Percentiles rank a stretch among this genome's conserved stretches.
These are phyloP conservation scores for Ustilago crameri DNA, from an alignment of 1,284 basidiomycete species.

Conservation along the genomic window DNA sequence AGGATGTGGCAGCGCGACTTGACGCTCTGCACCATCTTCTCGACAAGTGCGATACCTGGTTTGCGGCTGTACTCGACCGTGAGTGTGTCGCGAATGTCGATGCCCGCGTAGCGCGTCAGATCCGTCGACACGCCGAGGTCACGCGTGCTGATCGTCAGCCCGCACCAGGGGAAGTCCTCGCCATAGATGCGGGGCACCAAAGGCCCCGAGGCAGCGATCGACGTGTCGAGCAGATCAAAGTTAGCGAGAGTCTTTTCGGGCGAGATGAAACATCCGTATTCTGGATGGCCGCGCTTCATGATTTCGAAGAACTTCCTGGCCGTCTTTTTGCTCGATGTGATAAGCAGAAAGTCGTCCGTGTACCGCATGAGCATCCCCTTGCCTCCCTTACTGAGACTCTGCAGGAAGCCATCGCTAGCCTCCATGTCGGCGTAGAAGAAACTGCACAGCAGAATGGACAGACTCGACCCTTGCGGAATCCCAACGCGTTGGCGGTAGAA, in stretches of 20 bases:
- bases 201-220: slow-evolving; percentile 8
- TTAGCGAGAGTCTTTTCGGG: slow-evolving; percentile 88
- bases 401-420: slow-evolving; percentile 71
- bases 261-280: slow-evolving; percentile 91
- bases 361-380: slow-evolving; percentile 73
- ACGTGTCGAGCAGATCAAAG: slow-evolving; percentile 80
- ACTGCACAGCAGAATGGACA: slow-evolving; percentile 84
- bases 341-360: slow-evolving; percentile 91
- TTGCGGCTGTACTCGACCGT: slow-evolving; percentile 62
- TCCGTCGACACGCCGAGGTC: slow-evolving; percentile 58
- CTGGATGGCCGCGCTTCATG: slow-evolving; percentile 80
- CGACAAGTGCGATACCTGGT: slow-evolving; percentile 60
- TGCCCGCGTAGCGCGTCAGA: slow-evolving; percentile 30
- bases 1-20: slow-evolving; percentile 73
- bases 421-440: slow-evolving; percentile 91
- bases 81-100: slow-evolving; percentile 66
- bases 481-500: slow-evolving; percentile 88
- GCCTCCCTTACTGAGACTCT: slow-evolving; percentile 71
- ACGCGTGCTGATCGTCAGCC: slow-evolving; percentile 50
- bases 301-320: slow-evolving; percentile 79
- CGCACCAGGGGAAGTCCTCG: slow-evolving; percentile 64
- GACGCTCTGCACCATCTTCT: slow-evolving; percentile 61
- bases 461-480: slow-evolving; percentile 93
- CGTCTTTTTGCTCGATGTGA: slow-evolving; percentile 77
- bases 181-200: slow-evolving; percentile 60